Evolutionary conservation across 192 early-diverging fungal genomes (phyloP), one percentile per base, ranked within the genome.

Genomic region (Umbelopsis sp.): DNA sequence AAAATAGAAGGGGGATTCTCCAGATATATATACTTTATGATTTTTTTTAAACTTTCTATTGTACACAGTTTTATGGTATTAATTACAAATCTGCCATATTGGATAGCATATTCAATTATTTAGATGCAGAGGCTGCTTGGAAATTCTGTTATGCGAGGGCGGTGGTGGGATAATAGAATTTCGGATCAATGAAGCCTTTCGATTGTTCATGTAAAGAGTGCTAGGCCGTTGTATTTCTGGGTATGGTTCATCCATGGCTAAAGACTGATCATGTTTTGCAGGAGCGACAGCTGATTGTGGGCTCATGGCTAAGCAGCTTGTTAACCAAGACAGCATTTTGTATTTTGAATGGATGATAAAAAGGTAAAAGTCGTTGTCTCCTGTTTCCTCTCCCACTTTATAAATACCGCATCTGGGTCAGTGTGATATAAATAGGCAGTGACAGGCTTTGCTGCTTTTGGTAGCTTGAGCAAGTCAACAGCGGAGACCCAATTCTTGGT

Each of bases 311-410:
- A 61, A 27, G 13, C 55, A 61, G 30, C 55, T 61, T 16, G 55
- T 37, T 35, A 61, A 61, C 55, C 55, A 61, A 30, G 55, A 61
- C 6, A 61, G 13, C 55, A 61, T 61, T 16, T 61, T 61, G 55
- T 35, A 35, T 16, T 41, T 37, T 61, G 27, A 55, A 30, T 30
- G 52, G n/a, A 61, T 3, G 4, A 61, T 35, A 2, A 33, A 35
- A 35, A 61, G 55, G 30, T 16, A 61, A 61, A 61, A 18, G 11
- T 25, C 10, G 21, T n/a, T 25, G 16, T 35, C 55, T 27, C 37
- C 37, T 10, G 27, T 41, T 41, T 41, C 37, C 2, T 41, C 37
- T 41, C 37, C 37, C 37, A 41, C 10, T 41, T 41, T 41, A 41
- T 41, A n/a, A n/a, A 41, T 41, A 41, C 37, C 10, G 37, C 2